Conservation (phyloP, 176 grass and related monocot species). For the Oryza nivara region DNA sequence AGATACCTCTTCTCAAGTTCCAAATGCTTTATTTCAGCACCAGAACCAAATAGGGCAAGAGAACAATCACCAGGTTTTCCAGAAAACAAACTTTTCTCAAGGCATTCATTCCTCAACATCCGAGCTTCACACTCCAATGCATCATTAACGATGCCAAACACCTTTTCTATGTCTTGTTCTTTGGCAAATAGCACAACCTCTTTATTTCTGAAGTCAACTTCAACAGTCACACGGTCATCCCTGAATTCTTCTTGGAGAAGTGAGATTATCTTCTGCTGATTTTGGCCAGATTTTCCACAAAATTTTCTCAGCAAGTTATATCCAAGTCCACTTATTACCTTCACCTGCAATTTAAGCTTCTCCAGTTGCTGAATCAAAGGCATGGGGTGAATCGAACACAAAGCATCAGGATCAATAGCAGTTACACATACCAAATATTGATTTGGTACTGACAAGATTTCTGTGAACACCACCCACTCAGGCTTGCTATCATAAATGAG, state of each 20-base stretch:
- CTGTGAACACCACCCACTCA: conserved; percentile 91
- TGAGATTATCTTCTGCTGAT: conserved; percentile 68
- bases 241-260: conserved; percentile 54
- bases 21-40: conserved; percentile 97
- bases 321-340: conserved; percentile 63
- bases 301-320: conserved; percentile 69
- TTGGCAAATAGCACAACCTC: conserved; percentile 76
- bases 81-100: conserved; percentile 67
- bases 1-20: conserved; percentile 80
- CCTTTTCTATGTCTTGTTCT: conserved; percentile 61
- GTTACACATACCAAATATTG: conserved; percentile 97
- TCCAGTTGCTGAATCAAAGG: conserved; percentile 60
- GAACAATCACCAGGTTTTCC: conserved; percentile 49
- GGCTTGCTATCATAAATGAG: conserved; percentile 64
- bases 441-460: conserved; percentile 77
- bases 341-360: conserved; percentile 71
- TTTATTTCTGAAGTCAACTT: conserved; percentile 64
- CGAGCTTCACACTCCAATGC: conserved; percentile 66
- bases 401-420: conserved; percentile 67
- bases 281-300: conserved; percentile 72
- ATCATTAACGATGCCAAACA: conserved; percentile 50
- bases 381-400: conserved; percentile 49
- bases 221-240: conserved; percentile 73
- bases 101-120: conserved; percentile 75
- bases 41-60: conserved; percentile 78